phyloP scores from a whole-genome alignment of 2,329 filamentous ascomycete genomes.

The Trichoderma sp. region DNA sequence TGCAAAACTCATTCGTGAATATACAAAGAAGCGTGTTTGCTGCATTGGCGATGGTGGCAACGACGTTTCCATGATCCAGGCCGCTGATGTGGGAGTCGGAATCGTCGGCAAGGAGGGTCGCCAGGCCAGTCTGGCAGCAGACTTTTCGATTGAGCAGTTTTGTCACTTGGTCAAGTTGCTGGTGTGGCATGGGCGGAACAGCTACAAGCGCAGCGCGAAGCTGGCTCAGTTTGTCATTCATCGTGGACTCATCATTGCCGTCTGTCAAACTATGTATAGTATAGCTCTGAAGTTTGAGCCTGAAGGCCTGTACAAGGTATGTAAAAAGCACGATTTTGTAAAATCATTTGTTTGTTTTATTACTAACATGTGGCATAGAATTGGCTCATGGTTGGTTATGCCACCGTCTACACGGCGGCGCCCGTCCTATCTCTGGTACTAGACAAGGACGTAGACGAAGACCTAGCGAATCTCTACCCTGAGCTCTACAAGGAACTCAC shows the following conservation, averaged over 20 bases:
- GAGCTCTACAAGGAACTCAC: conserved; percentile 98
- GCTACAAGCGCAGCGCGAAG: conserved; percentile 93
- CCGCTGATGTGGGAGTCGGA: conserved; percentile 93
- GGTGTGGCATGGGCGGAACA: conserved; percentile 98
- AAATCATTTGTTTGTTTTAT: neutral
- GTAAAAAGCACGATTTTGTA: too few species aligned
- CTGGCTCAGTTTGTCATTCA: conserved; percentile 98
- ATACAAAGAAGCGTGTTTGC: conserved; percentile 92
- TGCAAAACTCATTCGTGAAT: conserved; percentile 81
- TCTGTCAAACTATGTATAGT: conserved; percentile 97
- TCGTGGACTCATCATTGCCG: conserved; percentile 88
- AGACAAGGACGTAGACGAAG: conserved; percentile 92
- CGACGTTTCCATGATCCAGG: conserved; percentile 98
- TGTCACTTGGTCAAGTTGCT: conserved; percentile 91
- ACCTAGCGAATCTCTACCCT: conserved; percentile 89
- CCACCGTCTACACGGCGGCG: conserved; percentile 89
- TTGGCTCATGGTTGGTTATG: conserved; percentile 95
- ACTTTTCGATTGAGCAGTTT: conserved; percentile 96
- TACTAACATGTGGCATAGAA: conserved; percentile 50
- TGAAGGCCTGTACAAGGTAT: conserved; percentile 85
- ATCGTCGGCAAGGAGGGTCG: conserved; percentile 97
- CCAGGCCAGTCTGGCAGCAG: conserved; percentile 90
- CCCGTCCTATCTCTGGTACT: conserved; percentile 92
- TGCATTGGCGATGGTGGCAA: conserved; percentile 98
- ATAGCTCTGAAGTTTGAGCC: conserved; percentile 91